A percentile compares a stretch with the other conserved stretches of the same genome.
phyloP scores from a whole-genome alignment of 148 eudicot species.

The Polygonum maritimum region DNA sequence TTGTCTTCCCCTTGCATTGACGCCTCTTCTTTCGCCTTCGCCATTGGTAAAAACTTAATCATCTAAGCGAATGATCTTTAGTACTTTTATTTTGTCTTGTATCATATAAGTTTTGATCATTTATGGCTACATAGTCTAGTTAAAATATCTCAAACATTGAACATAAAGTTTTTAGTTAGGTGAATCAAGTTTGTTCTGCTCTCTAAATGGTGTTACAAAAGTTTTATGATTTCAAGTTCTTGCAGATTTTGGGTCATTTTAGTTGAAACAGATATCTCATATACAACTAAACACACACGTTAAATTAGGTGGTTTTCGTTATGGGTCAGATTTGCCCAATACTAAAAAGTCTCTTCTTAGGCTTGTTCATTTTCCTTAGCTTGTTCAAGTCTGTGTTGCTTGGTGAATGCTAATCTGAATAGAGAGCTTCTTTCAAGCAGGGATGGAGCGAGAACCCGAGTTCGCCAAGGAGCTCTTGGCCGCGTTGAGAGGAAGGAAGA shows the following conservation, averaged over 20 bases:
- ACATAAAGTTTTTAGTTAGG: slow-evolving; percentile 13
- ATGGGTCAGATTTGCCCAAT: background rate
- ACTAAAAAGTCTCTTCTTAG: background rate
- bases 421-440: slow-evolving; percentile 14
- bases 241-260: slow-evolving; percentile 7
- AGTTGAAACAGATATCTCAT: no score
- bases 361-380: no score
- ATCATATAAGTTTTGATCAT: background rate
- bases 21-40: slow-evolving; percentile 8
- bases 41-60: background rate
- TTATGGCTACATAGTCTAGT: no score
- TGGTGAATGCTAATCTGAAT: background rate
- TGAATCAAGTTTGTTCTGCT: slow-evolving; percentile 9
- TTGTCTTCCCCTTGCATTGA: background rate
- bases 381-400: background rate
- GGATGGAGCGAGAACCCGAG: slow-evolving; percentile 27
- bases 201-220: slow-evolving; percentile 3
- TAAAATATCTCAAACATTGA: background rate
- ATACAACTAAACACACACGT: no score
- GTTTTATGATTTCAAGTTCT: slow-evolving; percentile 21
- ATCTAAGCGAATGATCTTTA: no score
- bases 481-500: slow-evolving; percentile 21
- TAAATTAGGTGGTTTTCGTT: background rate
- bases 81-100: no score
- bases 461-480: slow-evolving; percentile 27